Percentiles rank a stretch among this genome's conserved stretches.
Conservation (phyloP, 192 early-diverging fungal species). For the Obelidium mucronatum region DNA sequence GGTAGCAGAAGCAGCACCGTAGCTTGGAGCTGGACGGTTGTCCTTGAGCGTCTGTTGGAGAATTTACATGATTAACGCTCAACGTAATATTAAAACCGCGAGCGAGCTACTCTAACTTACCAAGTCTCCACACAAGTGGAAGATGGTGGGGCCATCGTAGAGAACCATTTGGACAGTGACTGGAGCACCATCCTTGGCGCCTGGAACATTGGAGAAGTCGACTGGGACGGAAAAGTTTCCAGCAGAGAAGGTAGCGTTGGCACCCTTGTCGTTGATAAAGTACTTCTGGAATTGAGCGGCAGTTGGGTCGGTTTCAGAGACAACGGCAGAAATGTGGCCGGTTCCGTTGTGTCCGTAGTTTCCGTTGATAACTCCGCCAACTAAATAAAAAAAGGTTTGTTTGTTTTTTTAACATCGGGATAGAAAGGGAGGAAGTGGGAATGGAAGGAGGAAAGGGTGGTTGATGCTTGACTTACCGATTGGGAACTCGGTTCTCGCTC, state of each 20-base stretch:
- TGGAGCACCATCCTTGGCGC: not conserved
- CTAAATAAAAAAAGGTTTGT: not conserved
- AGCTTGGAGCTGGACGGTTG: not conserved
- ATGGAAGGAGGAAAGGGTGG: too few relatives aligned
- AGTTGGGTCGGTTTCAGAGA: not conserved
- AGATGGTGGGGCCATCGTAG: not conserved
- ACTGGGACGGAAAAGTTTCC: not conserved
- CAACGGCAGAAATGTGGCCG: not conserved
- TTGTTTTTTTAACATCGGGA: too few relatives aligned
- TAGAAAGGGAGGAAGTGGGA: not conserved
- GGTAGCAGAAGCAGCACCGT: not conserved
- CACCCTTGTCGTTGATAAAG: not conserved
- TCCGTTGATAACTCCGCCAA: not conserved
- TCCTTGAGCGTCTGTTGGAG: conserved; percentile 7
- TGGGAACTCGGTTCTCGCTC: not conserved
- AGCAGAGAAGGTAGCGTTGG: not conserved
- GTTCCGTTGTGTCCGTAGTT: not conserved
- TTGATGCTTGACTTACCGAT: not conserved
- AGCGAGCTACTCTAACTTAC: too few relatives aligned
- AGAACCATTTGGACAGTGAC: not conserved
- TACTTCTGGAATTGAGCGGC: not conserved
- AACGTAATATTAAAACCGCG: too few relatives aligned
- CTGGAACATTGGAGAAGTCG: not conserved
- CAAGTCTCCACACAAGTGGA: too few relatives aligned
- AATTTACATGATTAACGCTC: too few relatives aligned